Evolutionary conservation across 768 basidiomycete genomes (phyloP), one percentile per base, ranked within the genome.

Genomic region (Bullera alba): DNA sequence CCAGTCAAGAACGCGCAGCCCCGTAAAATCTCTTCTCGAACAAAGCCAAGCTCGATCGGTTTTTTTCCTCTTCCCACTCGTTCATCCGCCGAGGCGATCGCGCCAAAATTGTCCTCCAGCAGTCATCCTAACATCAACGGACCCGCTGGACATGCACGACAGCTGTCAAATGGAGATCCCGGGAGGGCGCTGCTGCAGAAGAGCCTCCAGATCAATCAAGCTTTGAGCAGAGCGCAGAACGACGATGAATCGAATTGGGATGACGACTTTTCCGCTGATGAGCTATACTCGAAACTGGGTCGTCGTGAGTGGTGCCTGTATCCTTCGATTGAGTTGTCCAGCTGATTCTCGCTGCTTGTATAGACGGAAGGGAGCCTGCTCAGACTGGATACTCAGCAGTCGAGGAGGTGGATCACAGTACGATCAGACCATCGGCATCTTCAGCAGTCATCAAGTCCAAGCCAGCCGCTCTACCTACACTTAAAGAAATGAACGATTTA

Each of bases 201-300:
- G 84, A 88, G 57, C 22, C 42, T 53, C 28, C 56, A 63, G 16
- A 35, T 58, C 12, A 60, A 51, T 39, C 54, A 61, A 36, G 61
- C 61, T 8, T 45, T 66, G 17, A 54, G 47, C 15, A 36, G 61
- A 27, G 56, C 10, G 32, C 32, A n/a, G 32, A n/a, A 34, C 10
- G 32, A 59, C 1, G 58, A 60, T 42, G 67, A 69, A 61, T 54
- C 37, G 38, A 51, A 12, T 57, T 99, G 95, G 95, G 95, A 99
- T 64, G 88, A 91, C 57, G 95, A 99, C 66, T 99, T 99, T 58
- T 89, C 91, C 67, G 89, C 88, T 58, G 89, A 85, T 1, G 90
- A 91, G 28, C 89, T 88, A 0, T 80, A 87, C 46, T 81, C 84
- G 6, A 93, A 91, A 71, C 71, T 92, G 26, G 85, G 85, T 75